Percentiles rank a stretch among this genome's conserved stretches.
Evolutionary conservation across 2,329 filamentous ascomycete species (phyloP).

Genomic region (Neophaeococcomyces mojaviensis): DNA sequence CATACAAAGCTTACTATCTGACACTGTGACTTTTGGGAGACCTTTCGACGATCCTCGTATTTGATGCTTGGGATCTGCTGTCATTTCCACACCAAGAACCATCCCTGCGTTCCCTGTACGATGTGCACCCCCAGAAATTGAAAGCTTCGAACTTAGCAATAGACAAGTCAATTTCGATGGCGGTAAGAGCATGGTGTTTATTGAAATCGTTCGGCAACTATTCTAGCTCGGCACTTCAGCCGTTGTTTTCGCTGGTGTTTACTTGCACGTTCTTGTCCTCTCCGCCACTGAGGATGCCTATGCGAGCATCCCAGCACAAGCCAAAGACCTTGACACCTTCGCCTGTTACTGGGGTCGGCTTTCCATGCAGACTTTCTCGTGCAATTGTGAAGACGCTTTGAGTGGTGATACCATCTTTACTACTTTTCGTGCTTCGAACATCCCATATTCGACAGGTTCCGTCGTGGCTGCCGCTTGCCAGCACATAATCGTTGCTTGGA

Average conservation of each 20-base stretch:
- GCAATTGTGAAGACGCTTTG: slow-evolving; percentile 72
- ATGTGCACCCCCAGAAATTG: background rate
- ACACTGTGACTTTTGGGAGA: no score
- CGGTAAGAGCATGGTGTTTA: background rate
- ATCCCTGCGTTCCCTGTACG: background rate
- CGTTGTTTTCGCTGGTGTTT: slow-evolving; percentile 46
- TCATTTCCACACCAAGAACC: no score
- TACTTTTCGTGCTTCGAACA: slow-evolving; percentile 61
- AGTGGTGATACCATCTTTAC: slow-evolving; percentile 51
- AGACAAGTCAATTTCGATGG: no score
- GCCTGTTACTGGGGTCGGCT: slow-evolving; percentile 60
- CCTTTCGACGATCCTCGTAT: no score
- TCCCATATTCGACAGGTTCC: slow-evolving; percentile 94
- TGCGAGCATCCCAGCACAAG: slow-evolving; percentile 74
- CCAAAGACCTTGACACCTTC: slow-evolving; percentile 86
- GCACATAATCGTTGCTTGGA: slow-evolving; percentile 65
- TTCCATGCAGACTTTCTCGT: slow-evolving; percentile 62
- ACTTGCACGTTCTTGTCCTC: slow-evolving; percentile 95
- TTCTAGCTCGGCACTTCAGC: background rate
- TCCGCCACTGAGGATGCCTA: slow-evolving; percentile 84
- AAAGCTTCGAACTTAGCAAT: no score
- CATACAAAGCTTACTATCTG: no score
- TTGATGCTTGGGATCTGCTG: no score
- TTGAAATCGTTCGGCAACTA: background rate
- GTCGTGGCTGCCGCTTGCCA: slow-evolving; percentile 86